These are phyloP conservation scores for Diaporthe aspalathi DNA, from an alignment of 2,329 filamentous ascomycete species.

Conservation along the genomic window DNA sequence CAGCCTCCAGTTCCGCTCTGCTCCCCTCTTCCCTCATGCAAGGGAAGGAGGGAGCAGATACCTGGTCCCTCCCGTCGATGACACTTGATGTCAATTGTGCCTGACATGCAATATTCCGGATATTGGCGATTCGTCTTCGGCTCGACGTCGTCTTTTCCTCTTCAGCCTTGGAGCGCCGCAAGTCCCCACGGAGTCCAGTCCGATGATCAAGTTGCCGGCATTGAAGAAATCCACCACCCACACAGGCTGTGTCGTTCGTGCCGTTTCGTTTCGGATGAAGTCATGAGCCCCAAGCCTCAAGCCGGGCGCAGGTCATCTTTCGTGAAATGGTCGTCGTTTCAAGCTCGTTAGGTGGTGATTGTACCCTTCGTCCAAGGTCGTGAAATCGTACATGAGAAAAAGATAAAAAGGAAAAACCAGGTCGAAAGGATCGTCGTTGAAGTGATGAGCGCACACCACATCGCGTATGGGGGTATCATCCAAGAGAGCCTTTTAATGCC, in stretches of 20 bases:
- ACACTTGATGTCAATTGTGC: conserved; percentile 59
- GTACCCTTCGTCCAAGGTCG: conserved; percentile 56
- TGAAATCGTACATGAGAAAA: conserved; percentile 58
- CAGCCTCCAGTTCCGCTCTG: conserved; percentile 44
- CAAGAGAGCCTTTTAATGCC: conserved; percentile 57
- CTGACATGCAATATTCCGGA: conserved; percentile 52
- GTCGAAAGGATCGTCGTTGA: conserved; percentile 49
- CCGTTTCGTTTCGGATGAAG: conserved; percentile 39
- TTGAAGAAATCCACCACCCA: conserved; percentile 40
- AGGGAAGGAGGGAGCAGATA: conserved; percentile 40
- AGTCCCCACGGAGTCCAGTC: conserved; percentile 42
- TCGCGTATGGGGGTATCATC: conserved; percentile 51
- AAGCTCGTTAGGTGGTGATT: conserved; percentile 44
- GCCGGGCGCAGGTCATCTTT: conserved; percentile 44
- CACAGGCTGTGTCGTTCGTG: conserved; percentile 29
- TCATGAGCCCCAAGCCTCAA: conserved; percentile 40
- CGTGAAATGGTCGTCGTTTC: conserved; percentile 52
- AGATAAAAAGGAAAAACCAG: conserved; percentile 53
- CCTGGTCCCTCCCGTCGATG: conserved; percentile 48
- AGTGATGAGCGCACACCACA: conserved; percentile 47
- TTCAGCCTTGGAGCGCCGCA: conserved; percentile 35
- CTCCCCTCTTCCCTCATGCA: not conserved
- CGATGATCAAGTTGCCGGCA: conserved; percentile 38
- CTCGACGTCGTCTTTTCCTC: conserved; percentile 48
- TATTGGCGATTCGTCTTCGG: conserved; percentile 48